Conservation (phyloP, 2,329 filamentous ascomycete genomes). For the Colletotrichum paranaense region DNA sequence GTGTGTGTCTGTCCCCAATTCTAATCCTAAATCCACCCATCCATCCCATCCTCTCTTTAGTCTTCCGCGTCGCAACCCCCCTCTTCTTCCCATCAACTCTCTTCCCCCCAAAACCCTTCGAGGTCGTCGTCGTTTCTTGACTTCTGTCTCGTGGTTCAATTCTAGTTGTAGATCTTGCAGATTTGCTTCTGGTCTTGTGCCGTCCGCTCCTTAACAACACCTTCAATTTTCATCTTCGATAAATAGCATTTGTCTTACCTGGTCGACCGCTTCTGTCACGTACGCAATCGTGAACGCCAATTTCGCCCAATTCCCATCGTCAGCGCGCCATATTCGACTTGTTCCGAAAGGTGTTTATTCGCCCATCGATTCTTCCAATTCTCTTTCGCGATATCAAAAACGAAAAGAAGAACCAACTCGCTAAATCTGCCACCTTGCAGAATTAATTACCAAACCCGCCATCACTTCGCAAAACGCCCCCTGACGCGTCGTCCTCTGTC, state of each 20-base stretch:
- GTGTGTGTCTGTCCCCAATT: conserved; percentile 33
- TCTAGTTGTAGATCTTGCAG: conserved; percentile 63
- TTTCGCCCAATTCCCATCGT: conserved; percentile 34
- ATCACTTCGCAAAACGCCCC: conserved; percentile 15
- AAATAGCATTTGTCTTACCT: conserved; percentile 40
- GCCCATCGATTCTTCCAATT: neutral
- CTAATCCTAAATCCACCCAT: conserved; percentile 35
- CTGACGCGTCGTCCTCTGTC: conserved; percentile 14
- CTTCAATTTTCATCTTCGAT: conserved; percentile 36
- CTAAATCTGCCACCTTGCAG: conserved; percentile 17
- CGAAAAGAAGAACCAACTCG: neutral
- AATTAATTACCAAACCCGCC: conserved; percentile 26
- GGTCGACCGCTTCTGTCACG: conserved; percentile 33
- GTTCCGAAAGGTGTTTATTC: conserved; percentile 14
- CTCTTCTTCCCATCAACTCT: conserved; percentile 43
- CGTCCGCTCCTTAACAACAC: conserved; percentile 42
- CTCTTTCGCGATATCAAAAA: neutral
- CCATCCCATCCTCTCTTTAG: conserved; percentile 36
- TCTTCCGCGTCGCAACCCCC: conserved; percentile 38
- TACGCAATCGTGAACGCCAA: conserved; percentile 32
- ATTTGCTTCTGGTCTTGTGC: conserved; percentile 65
- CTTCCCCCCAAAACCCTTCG: conserved; percentile 43
- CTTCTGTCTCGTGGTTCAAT: conserved; percentile 60
- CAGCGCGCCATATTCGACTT: conserved; percentile 28
- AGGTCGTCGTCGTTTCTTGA: conserved; percentile 39